These are phyloP conservation scores for Neurospora sp. DNA, from an alignment of 495 filamentous ascomycete genomes.

Conservation along the genomic window DNA sequence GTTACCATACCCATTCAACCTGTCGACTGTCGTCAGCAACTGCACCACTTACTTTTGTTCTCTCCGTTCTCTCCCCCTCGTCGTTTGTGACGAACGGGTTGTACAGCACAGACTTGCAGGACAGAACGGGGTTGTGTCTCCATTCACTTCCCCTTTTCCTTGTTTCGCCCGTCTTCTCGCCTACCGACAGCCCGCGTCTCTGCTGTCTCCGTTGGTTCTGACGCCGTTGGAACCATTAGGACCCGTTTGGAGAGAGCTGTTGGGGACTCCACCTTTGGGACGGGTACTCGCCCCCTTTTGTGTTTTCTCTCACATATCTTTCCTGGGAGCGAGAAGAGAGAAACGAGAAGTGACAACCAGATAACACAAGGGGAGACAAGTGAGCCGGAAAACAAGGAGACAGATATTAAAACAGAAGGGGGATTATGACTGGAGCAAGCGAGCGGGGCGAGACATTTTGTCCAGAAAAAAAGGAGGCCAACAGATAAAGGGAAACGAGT, in stretches of 20 bases:
- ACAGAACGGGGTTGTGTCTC: not conserved
- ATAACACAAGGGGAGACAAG: not conserved
- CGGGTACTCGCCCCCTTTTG: not conserved
- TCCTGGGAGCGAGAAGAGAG: not conserved
- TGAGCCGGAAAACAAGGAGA: not conserved
- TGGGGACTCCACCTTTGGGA: not conserved
- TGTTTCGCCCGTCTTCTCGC: not conserved
- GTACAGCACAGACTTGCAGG: not conserved
- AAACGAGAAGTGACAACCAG: not conserved
- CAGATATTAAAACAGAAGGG: not conserved
- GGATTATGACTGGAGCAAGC: not conserved
- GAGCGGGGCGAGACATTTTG: not conserved
- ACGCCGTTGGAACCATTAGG: not conserved
- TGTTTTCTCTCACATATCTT: not conserved
- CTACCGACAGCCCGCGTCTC: not conserved
- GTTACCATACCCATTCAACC: not conserved
- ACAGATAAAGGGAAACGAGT: not conserved
- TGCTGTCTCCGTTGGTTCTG: not conserved
- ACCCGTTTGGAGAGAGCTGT: not conserved
- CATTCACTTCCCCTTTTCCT: too few species aligned
- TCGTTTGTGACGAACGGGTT: not conserved
- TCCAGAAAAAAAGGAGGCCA: not conserved
- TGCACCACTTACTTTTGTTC: not conserved
- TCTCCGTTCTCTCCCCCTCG: not conserved
- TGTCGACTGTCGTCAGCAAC: not conserved